Percentiles rank a stretch among this genome's conserved stretches.
These are phyloP conservation scores for Lonicera japonica DNA, from an alignment of 129 eudicot genomes.

Conservation along the genomic window DNA sequence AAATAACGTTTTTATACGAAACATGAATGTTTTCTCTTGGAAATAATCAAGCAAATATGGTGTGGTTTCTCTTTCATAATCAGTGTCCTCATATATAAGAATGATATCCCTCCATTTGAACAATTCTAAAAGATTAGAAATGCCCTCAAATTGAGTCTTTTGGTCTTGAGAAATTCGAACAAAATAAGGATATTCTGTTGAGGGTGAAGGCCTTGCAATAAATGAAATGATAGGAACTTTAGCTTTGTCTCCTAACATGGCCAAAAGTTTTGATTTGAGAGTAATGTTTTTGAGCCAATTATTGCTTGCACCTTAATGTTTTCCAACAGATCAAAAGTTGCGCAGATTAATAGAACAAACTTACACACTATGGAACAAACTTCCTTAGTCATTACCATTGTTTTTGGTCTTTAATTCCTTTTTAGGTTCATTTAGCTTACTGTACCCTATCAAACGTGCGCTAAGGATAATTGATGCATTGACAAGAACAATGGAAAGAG, in stretches of 20 bases:
- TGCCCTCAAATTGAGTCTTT: conserved; percentile 11
- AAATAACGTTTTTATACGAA: conserved; percentile 20
- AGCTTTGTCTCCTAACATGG: conserved; percentile 22
- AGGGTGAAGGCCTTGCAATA: conserved; percentile 3
- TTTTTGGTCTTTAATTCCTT: too few species aligned
- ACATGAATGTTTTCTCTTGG: conserved; percentile 10
- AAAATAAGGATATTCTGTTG: conserved; percentile 15
- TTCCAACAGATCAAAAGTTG: conserved; percentile 36
- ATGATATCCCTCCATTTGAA: conserved; percentile 25
- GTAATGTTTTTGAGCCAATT: conserved; percentile 26
- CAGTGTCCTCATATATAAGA: conserved; percentile 18
- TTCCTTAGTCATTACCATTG: too few species aligned
- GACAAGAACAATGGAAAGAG: too few species aligned
- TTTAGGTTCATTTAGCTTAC: too few species aligned
- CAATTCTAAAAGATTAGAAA: conserved; percentile 15
- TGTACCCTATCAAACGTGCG: too few species aligned
- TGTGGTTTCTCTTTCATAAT: conserved; percentile 14
- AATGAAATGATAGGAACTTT: conserved; percentile 32
- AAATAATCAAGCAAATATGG: conserved; percentile 5
- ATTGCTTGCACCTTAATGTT: conserved; percentile 31
- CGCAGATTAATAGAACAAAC: too few species aligned
- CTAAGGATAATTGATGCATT: too few species aligned
- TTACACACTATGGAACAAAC: too few species aligned
- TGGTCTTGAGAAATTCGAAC: conserved; percentile 19
- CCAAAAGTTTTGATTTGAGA: conserved; percentile 20